Conservation (phyloP, 1,284 basidiomycete genomes). For the Dichomitus squalens region DNA sequence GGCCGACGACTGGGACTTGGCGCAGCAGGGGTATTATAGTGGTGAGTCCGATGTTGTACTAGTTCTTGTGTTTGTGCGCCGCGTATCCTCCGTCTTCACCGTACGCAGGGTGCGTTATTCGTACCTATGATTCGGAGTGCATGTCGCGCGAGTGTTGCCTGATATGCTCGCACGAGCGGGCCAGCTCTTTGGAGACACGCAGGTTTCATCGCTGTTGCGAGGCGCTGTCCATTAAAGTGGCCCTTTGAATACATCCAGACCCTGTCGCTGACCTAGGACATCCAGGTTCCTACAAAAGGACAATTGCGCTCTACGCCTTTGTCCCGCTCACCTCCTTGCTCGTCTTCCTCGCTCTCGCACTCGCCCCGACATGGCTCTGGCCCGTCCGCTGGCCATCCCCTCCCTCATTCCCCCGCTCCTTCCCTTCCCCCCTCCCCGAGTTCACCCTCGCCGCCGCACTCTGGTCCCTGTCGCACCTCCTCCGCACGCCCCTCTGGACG, state of each 20-base stretch:
- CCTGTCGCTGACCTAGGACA: not conserved
- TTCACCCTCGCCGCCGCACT: conserved; percentile 57
- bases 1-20: conserved; percentile 52
- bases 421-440: conserved; percentile 64
- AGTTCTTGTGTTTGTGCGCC: not conserved
- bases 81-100: not conserved
- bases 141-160: no score
- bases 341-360: conserved; percentile 49
- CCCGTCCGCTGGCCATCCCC: conserved; percentile 35
- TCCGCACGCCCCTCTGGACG: conserved; percentile 53
- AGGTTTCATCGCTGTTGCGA: no score
- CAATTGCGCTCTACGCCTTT: conserved; percentile 55
- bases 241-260: not conserved
- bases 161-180: no score
- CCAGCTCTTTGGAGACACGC: no score
- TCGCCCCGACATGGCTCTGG: conserved; percentile 51
- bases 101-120: no score
- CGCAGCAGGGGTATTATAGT: conserved; percentile 58
- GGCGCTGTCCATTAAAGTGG: not conserved
- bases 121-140: no score
- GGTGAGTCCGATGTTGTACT: conserved; percentile 40
- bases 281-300: conserved; percentile 60
- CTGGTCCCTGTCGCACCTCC: conserved; percentile 60
- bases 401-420: conserved; percentile 45
- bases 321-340: conserved; percentile 55